Base-by-base conservation (phyloP, 2,329 filamentous ascomycete species). In the Huntiella decipiens region DNA sequence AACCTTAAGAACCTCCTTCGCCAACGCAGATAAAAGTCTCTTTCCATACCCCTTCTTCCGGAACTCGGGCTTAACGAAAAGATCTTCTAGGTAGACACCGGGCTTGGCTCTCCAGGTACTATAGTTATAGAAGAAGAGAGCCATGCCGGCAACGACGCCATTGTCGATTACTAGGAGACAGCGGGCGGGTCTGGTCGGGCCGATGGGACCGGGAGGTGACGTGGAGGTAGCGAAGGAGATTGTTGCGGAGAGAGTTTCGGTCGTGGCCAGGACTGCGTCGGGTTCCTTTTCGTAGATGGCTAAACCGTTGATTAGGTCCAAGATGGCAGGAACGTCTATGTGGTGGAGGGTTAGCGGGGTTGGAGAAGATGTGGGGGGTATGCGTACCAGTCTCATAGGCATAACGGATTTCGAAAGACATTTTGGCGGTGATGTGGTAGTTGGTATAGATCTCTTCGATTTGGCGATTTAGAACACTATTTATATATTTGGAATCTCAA, bases 61-160 rank as follows among this genome's bases (percentile, higher is more conserved):
- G 54, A 81, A 77, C 38, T 65, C 64, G 1, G 76, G 70, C 54
- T 76, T 70, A 36, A 98, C 84, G 56, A 79, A 94, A n/a, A 96
- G 66, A 57, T 96, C 88, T 61, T 96, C 88, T 34, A 96, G 77
- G 61, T 92, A 94, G 56, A 98, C 82, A 2, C 88, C 88, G 0
- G 87, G 76, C 39, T 73, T 74, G n/a, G 82, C 74, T 6, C 82
- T 74, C 91, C 91, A 96, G 0, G 88, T 95, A 57, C 79, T 85
- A 64, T 94, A 96, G 63, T 88, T 96, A 68, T 88, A 86, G 61
- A 93, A 96, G 65, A 86, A 95, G 36, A 95, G 63, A 1, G 86
- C 86, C 73, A 95, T 84, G 41, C 81, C 85, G 0, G 75, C 82
- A 0, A 60, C 60, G 35, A 63, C 57, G 8, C 65, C 61, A 4